Evolutionary conservation across 2,329 filamentous ascomycete species (phyloP).

Genomic region (Pseudohalonectria lignicola): DNA sequence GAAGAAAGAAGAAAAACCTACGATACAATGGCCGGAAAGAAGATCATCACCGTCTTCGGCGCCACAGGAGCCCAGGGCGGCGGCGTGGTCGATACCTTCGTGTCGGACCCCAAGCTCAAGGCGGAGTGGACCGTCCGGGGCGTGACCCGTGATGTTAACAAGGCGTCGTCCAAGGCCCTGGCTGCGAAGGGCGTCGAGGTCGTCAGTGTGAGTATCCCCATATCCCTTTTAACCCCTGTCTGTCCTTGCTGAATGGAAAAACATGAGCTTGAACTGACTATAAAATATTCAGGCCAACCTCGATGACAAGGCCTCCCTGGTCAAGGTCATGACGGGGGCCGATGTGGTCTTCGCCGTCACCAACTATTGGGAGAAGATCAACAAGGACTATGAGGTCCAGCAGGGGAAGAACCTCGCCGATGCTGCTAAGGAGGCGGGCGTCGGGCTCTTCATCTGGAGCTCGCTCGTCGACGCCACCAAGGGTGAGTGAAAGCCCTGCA

Average conservation of each 20-base stretch:
- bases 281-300: conserved; percentile 29
- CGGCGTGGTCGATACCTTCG: conserved; percentile 10
- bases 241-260: neutral
- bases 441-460: conserved; percentile 18
- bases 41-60: conserved; percentile 12
- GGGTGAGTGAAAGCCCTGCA: conserved; percentile 14
- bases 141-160: conserved; percentile 33
- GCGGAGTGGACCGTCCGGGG: conserved; percentile 23
- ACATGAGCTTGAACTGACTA: neutral
- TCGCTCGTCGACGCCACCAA: conserved; percentile 27
- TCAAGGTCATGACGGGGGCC: conserved; percentile 30
- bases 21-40: conserved; percentile 2
- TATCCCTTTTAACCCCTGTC: too few species aligned
- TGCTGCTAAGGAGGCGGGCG: conserved; percentile 22
- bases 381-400: conserved; percentile 26
- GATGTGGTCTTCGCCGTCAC: conserved; percentile 41
- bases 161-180: conserved; percentile 26
- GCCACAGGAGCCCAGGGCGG: conserved; percentile 15
- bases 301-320: conserved; percentile 30
- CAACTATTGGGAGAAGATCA: conserved; percentile 35
- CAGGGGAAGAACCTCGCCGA: conserved; percentile 37
- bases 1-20: too few species aligned
- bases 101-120: conserved; percentile 10
- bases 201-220: conserved; percentile 14
- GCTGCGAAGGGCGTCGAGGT: conserved; percentile 31